Evolutionary conservation across 805 yeast species (phyloP).

Genomic region (Ogataea dorogensis): DNA sequence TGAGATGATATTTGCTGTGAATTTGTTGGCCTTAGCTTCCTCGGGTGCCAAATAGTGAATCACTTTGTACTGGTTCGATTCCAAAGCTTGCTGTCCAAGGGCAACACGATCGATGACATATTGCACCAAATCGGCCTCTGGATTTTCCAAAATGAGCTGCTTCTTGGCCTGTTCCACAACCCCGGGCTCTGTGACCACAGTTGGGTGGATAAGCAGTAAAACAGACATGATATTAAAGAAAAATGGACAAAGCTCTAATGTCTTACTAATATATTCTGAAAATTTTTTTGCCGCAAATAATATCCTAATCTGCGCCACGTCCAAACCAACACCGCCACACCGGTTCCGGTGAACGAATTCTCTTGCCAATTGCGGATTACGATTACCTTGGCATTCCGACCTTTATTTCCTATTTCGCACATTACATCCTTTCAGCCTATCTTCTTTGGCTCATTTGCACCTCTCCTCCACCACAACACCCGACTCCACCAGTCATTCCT

Average conservation of each 20-base stretch:
- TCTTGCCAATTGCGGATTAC: not conserved
- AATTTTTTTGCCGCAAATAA: constrained; percentile 5
- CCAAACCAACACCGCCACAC: not conserved
- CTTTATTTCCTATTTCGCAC: constrained; percentile 7
- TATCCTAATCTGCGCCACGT: not conserved
- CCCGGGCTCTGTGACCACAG: constrained; percentile 56
- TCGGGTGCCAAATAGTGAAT: constrained; percentile 59
- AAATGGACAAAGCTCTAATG: too few relatives aligned
- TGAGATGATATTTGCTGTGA: constrained; percentile 46
- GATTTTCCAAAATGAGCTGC: constrained; percentile 27
- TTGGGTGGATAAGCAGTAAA: constrained; percentile 62
- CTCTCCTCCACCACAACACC: constrained; percentile 56
- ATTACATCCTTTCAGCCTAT: constrained; percentile 1
- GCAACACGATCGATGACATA: constrained; percentile 60
- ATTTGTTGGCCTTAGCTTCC: constrained; percentile 39
- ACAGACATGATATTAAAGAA: constrained; percentile 16
- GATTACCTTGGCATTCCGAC: too few relatives aligned
- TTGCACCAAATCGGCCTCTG: constrained; percentile 42
- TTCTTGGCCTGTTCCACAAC: constrained; percentile 42
- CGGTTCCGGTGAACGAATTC: constrained; percentile 2
- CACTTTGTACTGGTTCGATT: constrained; percentile 38
- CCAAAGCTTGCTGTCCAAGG: constrained; percentile 41
- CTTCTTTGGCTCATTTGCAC: constrained; percentile 31
- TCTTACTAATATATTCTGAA: constrained; percentile 7
- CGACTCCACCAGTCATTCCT: constrained; percentile 43